Evolutionary conservation across 495 filamentous ascomycete genomes (phyloP).

Genomic region (Polyplosphaeria fusca): DNA sequence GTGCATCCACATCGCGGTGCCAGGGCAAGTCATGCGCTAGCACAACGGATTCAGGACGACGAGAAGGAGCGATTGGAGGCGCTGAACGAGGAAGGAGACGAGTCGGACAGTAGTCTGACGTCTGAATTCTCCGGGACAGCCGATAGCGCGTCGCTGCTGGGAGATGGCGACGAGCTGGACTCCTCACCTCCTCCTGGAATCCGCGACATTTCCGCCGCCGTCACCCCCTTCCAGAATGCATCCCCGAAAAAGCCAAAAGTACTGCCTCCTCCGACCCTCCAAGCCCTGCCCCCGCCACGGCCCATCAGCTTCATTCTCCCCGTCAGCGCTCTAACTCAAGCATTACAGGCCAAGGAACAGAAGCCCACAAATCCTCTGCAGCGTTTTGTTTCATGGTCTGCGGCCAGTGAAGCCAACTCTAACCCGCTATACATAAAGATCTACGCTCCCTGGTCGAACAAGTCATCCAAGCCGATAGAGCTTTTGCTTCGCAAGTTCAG

Average conservation of each 20-base stretch:
- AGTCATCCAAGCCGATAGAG: slow-evolving; percentile 51
- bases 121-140: slow-evolving; percentile 67
- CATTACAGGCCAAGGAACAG: slow-evolving; percentile 72
- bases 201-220: slow-evolving; percentile 30
- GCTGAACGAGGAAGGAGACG: slow-evolving; percentile 54
- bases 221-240: slow-evolving; percentile 37
- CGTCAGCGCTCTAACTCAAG: slow-evolving; percentile 65
- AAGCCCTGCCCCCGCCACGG: slow-evolving; percentile 85
- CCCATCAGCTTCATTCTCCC: slow-evolving; percentile 83
- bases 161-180: slow-evolving; percentile 45
- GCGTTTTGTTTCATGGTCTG: slow-evolving; percentile 78
- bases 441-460: slow-evolving; percentile 77
- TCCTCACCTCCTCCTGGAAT: slow-evolving; percentile 45
- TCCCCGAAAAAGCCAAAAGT: slow-evolving; percentile 58
- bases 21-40: slow-evolving; percentile 51
- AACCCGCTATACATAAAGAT: slow-evolving; percentile 82
- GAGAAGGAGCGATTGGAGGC: slow-evolving; percentile 47
- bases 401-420: slow-evolving; percentile 64
- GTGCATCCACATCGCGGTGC: slow-evolving; percentile 52
- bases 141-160: slow-evolving; percentile 59
- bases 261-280: slow-evolving; percentile 56
- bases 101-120: slow-evolving; percentile 61
- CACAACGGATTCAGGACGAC: slow-evolving; percentile 43
- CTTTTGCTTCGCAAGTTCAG: slow-evolving; percentile 74
- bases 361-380: slow-evolving; percentile 83